Evolutionary conservation across 495 filamentous ascomycete species (phyloP).

Genomic region (Daldinia decipiens): DNA sequence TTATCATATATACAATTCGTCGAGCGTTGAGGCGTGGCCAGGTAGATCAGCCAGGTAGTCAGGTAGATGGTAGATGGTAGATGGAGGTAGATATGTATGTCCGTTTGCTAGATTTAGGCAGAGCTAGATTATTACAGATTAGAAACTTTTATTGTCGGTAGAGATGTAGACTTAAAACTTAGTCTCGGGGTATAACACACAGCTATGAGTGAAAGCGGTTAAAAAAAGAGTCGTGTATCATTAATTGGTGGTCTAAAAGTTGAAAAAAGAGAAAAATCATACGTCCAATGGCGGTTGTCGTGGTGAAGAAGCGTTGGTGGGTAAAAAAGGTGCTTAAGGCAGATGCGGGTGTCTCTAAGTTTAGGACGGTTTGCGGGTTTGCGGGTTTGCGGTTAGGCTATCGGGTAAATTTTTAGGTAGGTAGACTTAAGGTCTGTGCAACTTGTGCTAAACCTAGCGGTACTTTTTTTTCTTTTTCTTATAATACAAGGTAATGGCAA

Average conservation of each 20-base stretch:
- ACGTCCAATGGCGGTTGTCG: slow-evolving; percentile 34
- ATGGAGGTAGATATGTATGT: not conserved
- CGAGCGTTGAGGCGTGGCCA: slow-evolving; percentile 2
- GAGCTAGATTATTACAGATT: slow-evolving; percentile 10
- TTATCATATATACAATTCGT: slow-evolving; percentile 37
- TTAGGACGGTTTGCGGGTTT: slow-evolving; percentile 14
- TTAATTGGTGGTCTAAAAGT: slow-evolving; percentile 32
- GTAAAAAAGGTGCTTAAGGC: slow-evolving; percentile 17
- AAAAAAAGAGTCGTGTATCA: slow-evolving; percentile 22
- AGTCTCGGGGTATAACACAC: slow-evolving; percentile 12
- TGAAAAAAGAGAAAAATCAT: slow-evolving; percentile 25
- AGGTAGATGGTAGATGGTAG: not conserved
- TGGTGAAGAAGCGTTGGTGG: slow-evolving; percentile 36
- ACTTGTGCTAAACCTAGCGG: slow-evolving; percentile 28
- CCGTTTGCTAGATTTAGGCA: slow-evolving; percentile 34
- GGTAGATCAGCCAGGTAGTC: not conserved
- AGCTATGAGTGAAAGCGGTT: not conserved
- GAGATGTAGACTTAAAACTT: slow-evolving; percentile 8
- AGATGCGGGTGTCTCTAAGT: slow-evolving; percentile 31
- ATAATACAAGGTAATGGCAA: not conserved
- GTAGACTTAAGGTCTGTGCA: slow-evolving; percentile 27
- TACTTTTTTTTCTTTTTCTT: not conserved
- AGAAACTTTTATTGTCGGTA: slow-evolving; percentile 16
- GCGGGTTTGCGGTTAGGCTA: slow-evolving; percentile 8
- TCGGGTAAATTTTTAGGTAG: slow-evolving; percentile 39